Conservation (phyloP, 768 basidiomycete species). For the Pleurotus sapidus region DNA sequence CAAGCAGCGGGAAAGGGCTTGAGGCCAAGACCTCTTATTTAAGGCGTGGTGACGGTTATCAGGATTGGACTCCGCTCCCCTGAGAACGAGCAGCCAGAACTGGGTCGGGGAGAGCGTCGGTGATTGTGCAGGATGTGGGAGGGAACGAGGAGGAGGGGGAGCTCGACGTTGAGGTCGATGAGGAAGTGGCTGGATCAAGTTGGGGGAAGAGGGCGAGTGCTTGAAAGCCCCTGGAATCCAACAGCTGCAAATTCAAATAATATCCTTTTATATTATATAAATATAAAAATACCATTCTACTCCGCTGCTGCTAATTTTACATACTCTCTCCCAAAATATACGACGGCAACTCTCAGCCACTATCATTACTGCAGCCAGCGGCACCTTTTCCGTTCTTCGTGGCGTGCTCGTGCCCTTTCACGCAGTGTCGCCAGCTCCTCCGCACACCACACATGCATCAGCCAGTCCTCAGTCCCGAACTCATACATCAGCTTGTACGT, state of each 20-base stretch:
- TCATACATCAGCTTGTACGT: conserved; percentile 74
- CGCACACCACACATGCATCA: conserved; percentile 36
- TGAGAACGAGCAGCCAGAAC: neutral
- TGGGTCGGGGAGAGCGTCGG: neutral
- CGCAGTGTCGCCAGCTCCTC: conserved; percentile 28
- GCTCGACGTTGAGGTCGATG: conserved; percentile 18
- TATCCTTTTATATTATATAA: neutral
- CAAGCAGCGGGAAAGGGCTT: conserved; percentile 28
- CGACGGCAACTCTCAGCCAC: conserved; percentile 9
- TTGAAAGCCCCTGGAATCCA: conserved; percentile 7
- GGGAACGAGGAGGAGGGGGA: conserved; percentile 7
- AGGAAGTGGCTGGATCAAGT: conserved; percentile 9
- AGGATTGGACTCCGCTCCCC: conserved; percentile 8
- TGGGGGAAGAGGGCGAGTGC: neutral
- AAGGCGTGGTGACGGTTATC: conserved; percentile 8
- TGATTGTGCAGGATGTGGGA: conserved; percentile 13
- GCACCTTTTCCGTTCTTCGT: conserved; percentile 57
- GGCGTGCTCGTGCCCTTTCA: conserved; percentile 38
- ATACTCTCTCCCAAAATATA: conserved; percentile 6
- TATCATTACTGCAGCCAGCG: conserved; percentile 22
- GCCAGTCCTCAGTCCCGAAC: conserved; percentile 55
- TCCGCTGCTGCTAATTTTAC: neutral
- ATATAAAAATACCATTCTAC: conserved; percentile 1
- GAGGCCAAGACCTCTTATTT: conserved; percentile 9
- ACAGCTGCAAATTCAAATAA: neutral